These are phyloP conservation scores for Pontederia crassipes DNA, from an alignment of 176 grass and related monocot genomes.

Conservation along the genomic window DNA sequence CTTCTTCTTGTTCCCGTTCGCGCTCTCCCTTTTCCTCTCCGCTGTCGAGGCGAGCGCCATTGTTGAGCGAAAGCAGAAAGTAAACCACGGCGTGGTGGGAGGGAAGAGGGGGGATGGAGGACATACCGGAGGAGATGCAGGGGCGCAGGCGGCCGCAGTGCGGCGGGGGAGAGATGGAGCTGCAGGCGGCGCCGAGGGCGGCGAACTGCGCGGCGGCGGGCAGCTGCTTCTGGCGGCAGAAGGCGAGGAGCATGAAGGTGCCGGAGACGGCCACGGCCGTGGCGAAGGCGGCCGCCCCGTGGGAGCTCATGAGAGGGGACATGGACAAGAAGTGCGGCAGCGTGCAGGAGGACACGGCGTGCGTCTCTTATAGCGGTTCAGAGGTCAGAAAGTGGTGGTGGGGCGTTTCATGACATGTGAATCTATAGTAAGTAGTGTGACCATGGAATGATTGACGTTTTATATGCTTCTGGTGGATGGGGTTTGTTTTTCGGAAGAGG, in stretches of 20 bases:
- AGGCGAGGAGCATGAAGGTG: conserved; percentile 47
- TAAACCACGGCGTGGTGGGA: not conserved
- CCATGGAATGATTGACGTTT: too few species aligned
- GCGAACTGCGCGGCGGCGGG: too few species aligned
- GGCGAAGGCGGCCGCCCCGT: too few species aligned
- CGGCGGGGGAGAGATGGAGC: not conserved
- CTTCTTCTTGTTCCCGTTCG: conserved; percentile 26
- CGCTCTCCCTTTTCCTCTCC: conserved; percentile 45
- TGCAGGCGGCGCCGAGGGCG: too few species aligned
- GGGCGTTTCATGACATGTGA: too few species aligned
- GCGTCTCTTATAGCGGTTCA: too few species aligned
- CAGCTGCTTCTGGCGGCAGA: conserved; percentile 45
- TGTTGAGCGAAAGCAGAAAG: not conserved
- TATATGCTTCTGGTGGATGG: too few species aligned
- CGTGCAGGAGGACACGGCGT: too few species aligned
- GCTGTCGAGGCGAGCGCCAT: conserved; percentile 13
- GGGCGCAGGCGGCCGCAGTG: conserved; percentile 15
- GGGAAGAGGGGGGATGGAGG: not conserved
- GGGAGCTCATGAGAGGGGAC: conserved; percentile 51
- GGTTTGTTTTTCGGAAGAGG: too few species aligned
- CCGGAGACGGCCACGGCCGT: too few species aligned
- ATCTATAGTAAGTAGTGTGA: too few species aligned
- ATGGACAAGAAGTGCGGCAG: conserved; percentile 26
- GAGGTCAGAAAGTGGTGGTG: too few species aligned
- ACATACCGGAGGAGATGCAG: conserved; percentile 29